Percentiles rank a stretch among this genome's conserved stretches.
Conservation (phyloP, 2,329 filamentous ascomycete species). For the Botrytis paeoniae region DNA sequence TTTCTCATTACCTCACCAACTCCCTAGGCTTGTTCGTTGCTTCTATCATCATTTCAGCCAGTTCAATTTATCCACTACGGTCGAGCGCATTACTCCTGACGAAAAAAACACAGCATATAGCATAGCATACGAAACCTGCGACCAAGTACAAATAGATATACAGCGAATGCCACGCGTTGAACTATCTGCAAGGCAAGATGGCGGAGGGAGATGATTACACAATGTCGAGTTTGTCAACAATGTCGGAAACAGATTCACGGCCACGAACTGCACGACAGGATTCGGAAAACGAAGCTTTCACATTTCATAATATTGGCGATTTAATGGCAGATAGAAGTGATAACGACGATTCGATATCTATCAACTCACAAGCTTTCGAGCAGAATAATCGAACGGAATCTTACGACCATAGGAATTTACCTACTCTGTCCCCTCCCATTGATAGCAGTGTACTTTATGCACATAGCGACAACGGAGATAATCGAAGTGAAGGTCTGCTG, state of each 20-base stretch:
- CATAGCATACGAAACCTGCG: slow-evolving; percentile 6
- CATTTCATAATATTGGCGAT: slow-evolving; percentile 33
- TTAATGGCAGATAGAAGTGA: slow-evolving; percentile 30
- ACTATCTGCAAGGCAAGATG: slow-evolving; percentile 28
- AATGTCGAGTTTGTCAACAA: slow-evolving; percentile 17
- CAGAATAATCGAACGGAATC: slow-evolving; percentile 28
- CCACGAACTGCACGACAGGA: slow-evolving; percentile 34
- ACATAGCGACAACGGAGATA: slow-evolving; percentile 30
- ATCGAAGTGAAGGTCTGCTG: slow-evolving; percentile 28
- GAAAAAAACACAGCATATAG: slow-evolving; percentile 1
- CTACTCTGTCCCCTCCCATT: slow-evolving; percentile 30
- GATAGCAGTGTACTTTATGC: slow-evolving; percentile 34
- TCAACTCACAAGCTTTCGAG: slow-evolving; percentile 24
- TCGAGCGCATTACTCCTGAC: slow-evolving; percentile 25
- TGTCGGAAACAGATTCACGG: slow-evolving; percentile 24
- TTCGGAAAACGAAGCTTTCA: slow-evolving; percentile 33
- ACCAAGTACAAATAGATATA: not conserved
- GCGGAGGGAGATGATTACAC: slow-evolving; percentile 32
- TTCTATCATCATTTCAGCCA: not conserved
- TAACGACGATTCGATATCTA: slow-evolving; percentile 32
- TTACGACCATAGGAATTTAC: slow-evolving; percentile 30
- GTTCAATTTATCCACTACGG: not conserved
- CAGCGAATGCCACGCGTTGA: slow-evolving; percentile 33
- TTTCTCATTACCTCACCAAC: not conserved
- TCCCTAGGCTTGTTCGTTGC: not conserved